phyloP scores from a whole-genome alignment of 805 yeast species.

The Candida fluviatilis region DNA sequence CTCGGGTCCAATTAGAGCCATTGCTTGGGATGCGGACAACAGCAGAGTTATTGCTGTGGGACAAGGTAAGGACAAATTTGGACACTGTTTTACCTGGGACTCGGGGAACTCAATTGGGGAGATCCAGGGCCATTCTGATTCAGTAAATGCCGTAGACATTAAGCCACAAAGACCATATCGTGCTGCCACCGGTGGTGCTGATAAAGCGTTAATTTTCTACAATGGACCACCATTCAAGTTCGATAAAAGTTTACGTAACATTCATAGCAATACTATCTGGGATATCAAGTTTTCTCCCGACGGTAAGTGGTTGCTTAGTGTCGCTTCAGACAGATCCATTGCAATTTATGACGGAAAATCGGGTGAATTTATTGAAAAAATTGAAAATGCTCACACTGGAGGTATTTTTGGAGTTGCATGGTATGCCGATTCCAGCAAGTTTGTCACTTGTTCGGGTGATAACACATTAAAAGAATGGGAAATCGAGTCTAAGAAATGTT shows the following conservation, averaged over 20 bases:
- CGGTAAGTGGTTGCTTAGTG: constrained; percentile 71
- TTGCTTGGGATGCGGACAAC: constrained; percentile 91
- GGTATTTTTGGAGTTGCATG: constrained; percentile 80
- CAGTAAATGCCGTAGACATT: constrained; percentile 78
- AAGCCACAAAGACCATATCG: constrained; percentile 86
- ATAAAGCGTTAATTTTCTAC: constrained; percentile 75
- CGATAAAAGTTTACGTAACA: constrained; percentile 61
- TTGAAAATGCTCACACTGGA: constrained; percentile 60
- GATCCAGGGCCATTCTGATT: constrained; percentile 85
- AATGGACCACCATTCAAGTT: constrained; percentile 96
- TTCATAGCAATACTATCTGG: constrained; percentile 74
- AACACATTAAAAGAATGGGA: constrained; percentile 65
- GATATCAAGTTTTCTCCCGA: constrained; percentile 81
- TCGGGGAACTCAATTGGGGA: constrained; percentile 97
- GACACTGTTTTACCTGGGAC: constrained; percentile 91
- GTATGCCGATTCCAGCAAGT: constrained; percentile 49
- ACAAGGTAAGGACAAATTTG: constrained; percentile 85
- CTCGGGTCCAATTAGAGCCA: constrained; percentile 74
- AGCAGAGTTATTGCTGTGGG: constrained; percentile 91
- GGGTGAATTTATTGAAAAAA: constrained; percentile 63
- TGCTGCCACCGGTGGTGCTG: constrained; percentile 91
- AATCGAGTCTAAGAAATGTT: constrained; percentile 30
- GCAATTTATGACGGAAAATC: constrained; percentile 82
- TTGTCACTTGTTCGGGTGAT: constrained; percentile 86
- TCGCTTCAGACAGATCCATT: constrained; percentile 78